Conservation (phyloP, 805 yeast genomes). For the Candida arabinofermentans region DNA sequence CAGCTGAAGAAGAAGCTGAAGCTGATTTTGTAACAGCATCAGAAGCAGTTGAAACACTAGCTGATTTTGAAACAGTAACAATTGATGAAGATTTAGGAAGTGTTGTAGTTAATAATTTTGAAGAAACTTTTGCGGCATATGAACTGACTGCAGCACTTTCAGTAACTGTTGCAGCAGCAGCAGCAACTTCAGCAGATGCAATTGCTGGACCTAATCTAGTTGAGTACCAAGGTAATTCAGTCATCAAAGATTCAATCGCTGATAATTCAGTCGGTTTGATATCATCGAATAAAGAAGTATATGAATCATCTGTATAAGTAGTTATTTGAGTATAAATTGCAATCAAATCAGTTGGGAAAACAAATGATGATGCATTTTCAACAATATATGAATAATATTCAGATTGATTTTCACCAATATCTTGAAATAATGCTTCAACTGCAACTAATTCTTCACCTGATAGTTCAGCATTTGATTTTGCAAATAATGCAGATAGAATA, state of each 20-base stretch:
- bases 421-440: slow-evolving; percentile 8
- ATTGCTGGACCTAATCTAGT: slow-evolving; percentile 19
- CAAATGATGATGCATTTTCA: slow-evolving; percentile 5
- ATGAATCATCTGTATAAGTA: slow-evolving; percentile 35
- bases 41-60: slow-evolving; percentile 2
- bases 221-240: slow-evolving; percentile 25
- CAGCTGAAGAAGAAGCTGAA: background rate
- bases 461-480: background rate
- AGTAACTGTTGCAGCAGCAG: slow-evolving; percentile 3
- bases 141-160: slow-evolving; percentile 3
- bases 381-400: slow-evolving; percentile 13
- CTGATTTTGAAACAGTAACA: slow-evolving; percentile 3
- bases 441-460: slow-evolving; percentile 1
- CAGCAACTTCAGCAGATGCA: slow-evolving; percentile 7
- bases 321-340: slow-evolving; percentile 22
- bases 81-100: slow-evolving; percentile 1
- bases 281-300: slow-evolving; percentile 31
- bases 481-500: background rate
- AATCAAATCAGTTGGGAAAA: slow-evolving; percentile 13
- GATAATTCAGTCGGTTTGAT: slow-evolving; percentile 3
- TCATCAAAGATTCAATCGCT: slow-evolving; percentile 7
- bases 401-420: slow-evolving; percentile 9
- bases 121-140: too few relatives aligned
- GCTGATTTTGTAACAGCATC: slow-evolving; percentile 3
- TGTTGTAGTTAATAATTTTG: too few relatives aligned